These are phyloP conservation scores for Bipolaris victoriae DNA, from an alignment of 2,329 filamentous ascomycete species.

Conservation along the genomic window DNA sequence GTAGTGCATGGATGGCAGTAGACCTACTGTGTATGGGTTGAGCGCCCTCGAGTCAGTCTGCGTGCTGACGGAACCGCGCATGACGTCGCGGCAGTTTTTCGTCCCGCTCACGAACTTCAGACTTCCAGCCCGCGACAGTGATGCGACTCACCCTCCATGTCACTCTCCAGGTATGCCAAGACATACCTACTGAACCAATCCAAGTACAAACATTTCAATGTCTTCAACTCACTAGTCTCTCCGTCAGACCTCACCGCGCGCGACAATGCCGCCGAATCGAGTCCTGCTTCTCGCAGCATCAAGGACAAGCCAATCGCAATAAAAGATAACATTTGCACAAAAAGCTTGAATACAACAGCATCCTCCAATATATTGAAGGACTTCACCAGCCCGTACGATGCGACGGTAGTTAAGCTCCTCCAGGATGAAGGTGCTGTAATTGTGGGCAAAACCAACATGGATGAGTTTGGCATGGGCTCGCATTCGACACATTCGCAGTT, in stretches of 20 bases:
- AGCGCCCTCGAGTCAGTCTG: slow-evolving; percentile 8
- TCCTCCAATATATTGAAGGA: slow-evolving; percentile 73
- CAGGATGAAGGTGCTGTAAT: slow-evolving; percentile 66
- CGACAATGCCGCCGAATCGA: slow-evolving; percentile 25
- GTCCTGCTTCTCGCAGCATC: neutral
- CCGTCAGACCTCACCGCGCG: slow-evolving; percentile 30
- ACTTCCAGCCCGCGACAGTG: slow-evolving; percentile 14
- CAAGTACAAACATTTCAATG: slow-evolving; percentile 46
- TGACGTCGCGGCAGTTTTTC: slow-evolving; percentile 24
- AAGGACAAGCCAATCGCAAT: slow-evolving; percentile 44
- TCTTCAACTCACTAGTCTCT: slow-evolving; percentile 42
- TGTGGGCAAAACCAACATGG: slow-evolving; percentile 86
- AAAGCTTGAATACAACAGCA: slow-evolving; percentile 71
- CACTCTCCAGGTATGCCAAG: slow-evolving; percentile 47
- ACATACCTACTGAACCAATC: slow-evolving; percentile 44
- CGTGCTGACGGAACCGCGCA: slow-evolving; percentile 4
- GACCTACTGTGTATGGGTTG: neutral
- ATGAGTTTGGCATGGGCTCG: slow-evolving; percentile 96
- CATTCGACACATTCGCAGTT: slow-evolving; percentile 73
- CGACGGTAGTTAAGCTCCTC: slow-evolving; percentile 77
- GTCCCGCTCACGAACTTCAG: slow-evolving; percentile 10
- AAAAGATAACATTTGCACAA: slow-evolving; percentile 60
- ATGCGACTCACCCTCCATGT: slow-evolving; percentile 45
- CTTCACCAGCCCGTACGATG: slow-evolving; percentile 78
- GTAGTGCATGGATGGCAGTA: too few species aligned